Percentiles rank a stretch among this genome's conserved stretches.
phyloP scores from a whole-genome alignment of 805 yeast species.

The Spencermartinsiella europaea region DNA sequence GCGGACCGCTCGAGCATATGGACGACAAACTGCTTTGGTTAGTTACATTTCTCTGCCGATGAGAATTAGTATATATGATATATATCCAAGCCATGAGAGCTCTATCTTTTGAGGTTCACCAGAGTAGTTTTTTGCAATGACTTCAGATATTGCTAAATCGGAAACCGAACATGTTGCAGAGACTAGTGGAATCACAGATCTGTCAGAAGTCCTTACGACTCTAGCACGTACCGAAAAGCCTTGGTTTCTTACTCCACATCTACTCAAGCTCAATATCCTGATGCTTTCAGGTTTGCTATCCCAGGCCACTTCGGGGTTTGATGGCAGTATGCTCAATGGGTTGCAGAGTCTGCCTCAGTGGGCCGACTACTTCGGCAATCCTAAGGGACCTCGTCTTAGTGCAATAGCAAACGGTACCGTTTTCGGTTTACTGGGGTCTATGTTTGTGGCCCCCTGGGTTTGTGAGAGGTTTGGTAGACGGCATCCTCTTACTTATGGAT shows the following conservation, averaged over 20 bases:
- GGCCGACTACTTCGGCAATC: conserved; percentile 12
- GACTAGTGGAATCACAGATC: neutral
- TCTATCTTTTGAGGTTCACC: too few relatives aligned
- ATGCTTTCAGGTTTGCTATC: conserved; percentile 2
- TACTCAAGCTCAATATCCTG: conserved; percentile 6
- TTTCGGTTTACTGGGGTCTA: conserved; percentile 21
- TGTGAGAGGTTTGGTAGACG: conserved; percentile 64
- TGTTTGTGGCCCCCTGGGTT: conserved; percentile 42
- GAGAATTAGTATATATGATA: too few relatives aligned
- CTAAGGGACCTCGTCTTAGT: conserved; percentile 8
- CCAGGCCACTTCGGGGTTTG: conserved; percentile 14
- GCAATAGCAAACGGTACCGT: conserved; percentile 11
- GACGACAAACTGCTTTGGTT: too few relatives aligned
- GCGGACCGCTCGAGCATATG: too few relatives aligned
- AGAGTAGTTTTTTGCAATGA: too few relatives aligned
- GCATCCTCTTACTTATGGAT: conserved; percentile 51
- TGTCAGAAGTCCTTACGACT: neutral
- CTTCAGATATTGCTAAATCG: neutral
- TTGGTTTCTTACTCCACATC: conserved; percentile 7
- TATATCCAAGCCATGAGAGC: too few relatives aligned
- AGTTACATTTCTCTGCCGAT: too few relatives aligned
- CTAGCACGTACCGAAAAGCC: neutral
- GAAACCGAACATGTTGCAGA: neutral
- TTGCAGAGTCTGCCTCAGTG: conserved; percentile 23
- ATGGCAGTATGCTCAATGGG: conserved; percentile 17